Conservation (phyloP, 2,329 filamentous ascomycete species). For the Torrubiella hemipterigena region DNA sequence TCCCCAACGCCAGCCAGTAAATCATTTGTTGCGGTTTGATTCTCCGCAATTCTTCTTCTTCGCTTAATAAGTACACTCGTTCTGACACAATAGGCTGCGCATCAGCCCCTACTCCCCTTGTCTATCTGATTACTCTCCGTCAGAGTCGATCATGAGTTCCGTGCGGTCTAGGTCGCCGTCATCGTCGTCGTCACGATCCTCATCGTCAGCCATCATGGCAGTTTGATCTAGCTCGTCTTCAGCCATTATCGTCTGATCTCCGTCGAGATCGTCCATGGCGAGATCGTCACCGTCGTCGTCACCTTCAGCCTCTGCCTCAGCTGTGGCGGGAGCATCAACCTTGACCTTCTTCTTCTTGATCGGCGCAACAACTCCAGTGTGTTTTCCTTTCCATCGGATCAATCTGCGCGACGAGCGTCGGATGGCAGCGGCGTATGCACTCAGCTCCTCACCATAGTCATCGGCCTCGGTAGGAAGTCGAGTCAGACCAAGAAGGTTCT, state of each 20-base stretch:
- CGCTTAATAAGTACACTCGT: too few species aligned
- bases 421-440: slow-evolving; percentile 53
- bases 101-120: too few species aligned
- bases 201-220: slow-evolving; percentile 18
- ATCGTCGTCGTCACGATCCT: slow-evolving; percentile 33
- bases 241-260: slow-evolving; percentile 21
- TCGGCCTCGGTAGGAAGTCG: slow-evolving; percentile 50
- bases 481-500: slow-evolving; percentile 51
- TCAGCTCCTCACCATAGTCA: slow-evolving; percentile 66
- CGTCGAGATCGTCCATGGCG: slow-evolving; percentile 25
- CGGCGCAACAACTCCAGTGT: slow-evolving; percentile 34
- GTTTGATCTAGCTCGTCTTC: slow-evolving; percentile 23
- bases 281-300: slow-evolving; percentile 27
- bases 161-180: slow-evolving; percentile 29
- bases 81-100: too few species aligned
- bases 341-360: slow-evolving; percentile 26
- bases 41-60: too few species aligned
- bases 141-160: slow-evolving; percentile 24
- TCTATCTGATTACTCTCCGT: slow-evolving; percentile 20
- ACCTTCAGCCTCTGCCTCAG: slow-evolving; percentile 14
- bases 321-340: slow-evolving; percentile 6
- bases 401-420: slow-evolving; percentile 52
- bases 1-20: too few species aligned
- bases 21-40: too few species aligned
- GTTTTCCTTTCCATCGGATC: slow-evolving; percentile 50